Base-by-base conservation (phyloP, 108 stramenopile genomes). In the Fragilariopsis cylindrus region DNA sequence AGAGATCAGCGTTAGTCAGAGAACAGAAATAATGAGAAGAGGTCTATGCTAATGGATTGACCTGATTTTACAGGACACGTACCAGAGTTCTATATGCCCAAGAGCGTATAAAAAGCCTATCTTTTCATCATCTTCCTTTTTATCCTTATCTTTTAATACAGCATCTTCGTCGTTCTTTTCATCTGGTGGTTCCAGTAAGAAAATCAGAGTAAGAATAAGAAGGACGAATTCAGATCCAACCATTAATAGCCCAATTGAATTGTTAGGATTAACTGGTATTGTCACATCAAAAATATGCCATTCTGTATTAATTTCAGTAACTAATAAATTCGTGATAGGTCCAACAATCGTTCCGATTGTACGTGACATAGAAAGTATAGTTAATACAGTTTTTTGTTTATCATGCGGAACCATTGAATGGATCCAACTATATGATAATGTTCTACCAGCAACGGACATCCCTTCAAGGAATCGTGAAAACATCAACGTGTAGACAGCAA, bases 311-410 rank as follows among this genome's bases (percentile, higher is more conserved):
- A 90, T 76, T 8, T 78, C 55, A 13, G 69, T 21, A 50, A 92
- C 69, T 41, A 90, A 78, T 4, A 76, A 57, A 72, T 87, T 90
- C 47, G 87, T 63, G 1, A 81, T 69, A 21, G 92, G 92, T n/a
- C 86, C 92, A 3, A 72, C 57, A 1, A 81, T 80, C 92, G 90
- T 90, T 3, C 92, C 92, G 42, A 90, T 48, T 67, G 88, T 88
- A 58, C 87, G 75, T 30, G 82, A 75, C 67, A 86, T 82, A 60
- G 78, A 74, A 42, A 92, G 72, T 44, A 88, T 18, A 55, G 85
- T 47, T 50, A 76, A 88, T 15, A 72, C 69, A 8, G 66, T 52
- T 16, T 87, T 92, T 47, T 87, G 84, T 53, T 90, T 50, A 15
- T 85, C 78, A 2, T 81, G 76, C 15, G 88, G 85, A 15, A 83